Conservation (phyloP, 805 yeast species). For the Pichia paraexigua region DNA sequence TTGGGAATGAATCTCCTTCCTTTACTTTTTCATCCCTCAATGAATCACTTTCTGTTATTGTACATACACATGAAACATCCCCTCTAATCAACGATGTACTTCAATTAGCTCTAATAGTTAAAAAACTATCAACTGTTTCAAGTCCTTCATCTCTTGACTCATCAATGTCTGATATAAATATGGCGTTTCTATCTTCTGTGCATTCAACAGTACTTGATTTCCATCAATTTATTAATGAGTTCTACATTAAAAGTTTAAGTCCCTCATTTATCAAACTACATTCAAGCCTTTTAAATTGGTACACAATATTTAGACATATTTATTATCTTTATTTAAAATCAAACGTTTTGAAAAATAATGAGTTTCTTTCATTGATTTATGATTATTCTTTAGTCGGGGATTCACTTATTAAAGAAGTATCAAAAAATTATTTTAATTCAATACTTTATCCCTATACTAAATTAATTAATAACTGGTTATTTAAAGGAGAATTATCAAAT, state of each 20-base stretch:
- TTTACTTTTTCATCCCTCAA: conserved; percentile 1
- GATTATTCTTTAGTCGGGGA: conserved; percentile 60
- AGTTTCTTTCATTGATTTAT: conserved; percentile 46
- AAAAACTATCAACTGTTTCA: background rate
- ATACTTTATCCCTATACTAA: conserved; percentile 54
- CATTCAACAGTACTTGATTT: background rate
- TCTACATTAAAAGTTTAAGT: background rate
- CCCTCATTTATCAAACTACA: background rate
- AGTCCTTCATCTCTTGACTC: background rate
- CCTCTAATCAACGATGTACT: conserved; percentile 6
- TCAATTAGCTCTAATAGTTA: conserved; percentile 7
- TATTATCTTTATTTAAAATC: conserved; percentile 34
- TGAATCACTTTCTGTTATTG: background rate
- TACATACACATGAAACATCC: background rate
- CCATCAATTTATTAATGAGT: background rate
- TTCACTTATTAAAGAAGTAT: conserved; percentile 33
- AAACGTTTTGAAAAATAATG: conserved; percentile 33
- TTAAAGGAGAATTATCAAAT: conserved; percentile 51
- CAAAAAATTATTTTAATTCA: conserved; percentile 36
- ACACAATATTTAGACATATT: conserved; percentile 51
- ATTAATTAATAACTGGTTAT: conserved; percentile 57
- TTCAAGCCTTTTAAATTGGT: conserved; percentile 31
- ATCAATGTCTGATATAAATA: background rate
- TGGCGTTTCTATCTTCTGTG: background rate
- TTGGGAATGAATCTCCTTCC: conserved; percentile 6